Evolutionary conservation across 345 rosid species (phyloP).

Genomic region (Eucalyptus pauciflora): DNA sequence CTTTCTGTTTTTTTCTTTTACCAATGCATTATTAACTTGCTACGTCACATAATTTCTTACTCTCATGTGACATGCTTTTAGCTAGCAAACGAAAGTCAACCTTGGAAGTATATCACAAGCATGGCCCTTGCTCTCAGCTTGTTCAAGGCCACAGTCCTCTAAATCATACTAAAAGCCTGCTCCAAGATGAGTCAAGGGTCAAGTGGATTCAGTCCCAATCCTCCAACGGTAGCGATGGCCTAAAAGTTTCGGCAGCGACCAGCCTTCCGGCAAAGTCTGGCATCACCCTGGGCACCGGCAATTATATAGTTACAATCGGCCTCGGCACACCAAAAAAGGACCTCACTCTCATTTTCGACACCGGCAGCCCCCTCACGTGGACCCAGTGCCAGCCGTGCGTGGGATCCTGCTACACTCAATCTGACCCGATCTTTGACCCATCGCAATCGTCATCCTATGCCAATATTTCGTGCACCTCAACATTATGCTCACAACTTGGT

Average conservation of each 20-base stretch:
- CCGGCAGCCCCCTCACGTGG: slow-evolving; percentile 22
- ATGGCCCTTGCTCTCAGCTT: background rate
- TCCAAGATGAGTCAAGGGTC: background rate
- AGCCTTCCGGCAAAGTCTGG: background rate
- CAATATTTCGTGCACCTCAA: background rate
- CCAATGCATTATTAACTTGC: background rate
- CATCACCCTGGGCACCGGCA: background rate
- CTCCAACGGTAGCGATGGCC: background rate
- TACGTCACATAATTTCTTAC: background rate
- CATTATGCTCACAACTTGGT: background rate
- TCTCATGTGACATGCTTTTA: background rate
- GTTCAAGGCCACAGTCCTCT: background rate
- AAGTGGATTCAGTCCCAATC: background rate
- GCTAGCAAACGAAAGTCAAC: background rate
- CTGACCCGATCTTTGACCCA: slow-evolving; percentile 3
- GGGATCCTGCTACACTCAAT: slow-evolving; percentile 1
- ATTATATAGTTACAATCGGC: slow-evolving; percentile 1
- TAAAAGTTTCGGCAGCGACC: background rate
- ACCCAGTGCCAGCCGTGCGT: slow-evolving; percentile 15
- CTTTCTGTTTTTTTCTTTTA: background rate
- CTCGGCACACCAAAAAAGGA: slow-evolving; percentile 4
- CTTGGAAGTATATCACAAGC: background rate
- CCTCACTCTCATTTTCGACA: slow-evolving; percentile 6
- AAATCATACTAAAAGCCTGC: background rate
- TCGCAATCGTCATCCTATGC: background rate